phyloP scores from a whole-genome alignment of 768 basidiomycete genomes.

The Collybia mongolica region DNA sequence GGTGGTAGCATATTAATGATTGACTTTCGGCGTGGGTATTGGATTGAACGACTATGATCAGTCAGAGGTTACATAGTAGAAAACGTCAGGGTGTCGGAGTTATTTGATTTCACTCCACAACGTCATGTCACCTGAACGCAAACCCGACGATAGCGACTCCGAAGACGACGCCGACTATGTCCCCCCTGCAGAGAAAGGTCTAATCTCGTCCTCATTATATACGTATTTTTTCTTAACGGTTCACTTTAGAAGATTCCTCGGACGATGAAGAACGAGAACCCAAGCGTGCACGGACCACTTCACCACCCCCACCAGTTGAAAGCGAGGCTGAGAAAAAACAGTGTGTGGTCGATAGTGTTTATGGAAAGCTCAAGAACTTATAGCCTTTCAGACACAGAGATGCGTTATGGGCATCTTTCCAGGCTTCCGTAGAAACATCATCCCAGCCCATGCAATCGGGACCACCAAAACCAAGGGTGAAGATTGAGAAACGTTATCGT shows the following conservation, averaged over 20 bases:
- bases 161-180: constrained; percentile 74
- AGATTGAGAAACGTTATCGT: constrained; percentile 65
- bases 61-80: not conserved
- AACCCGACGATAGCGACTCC: constrained; percentile 45
- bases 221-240: not conserved
- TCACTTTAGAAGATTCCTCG: constrained; percentile 31
- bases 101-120: not conserved
- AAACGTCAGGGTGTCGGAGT: not conserved
- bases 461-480: constrained; percentile 45
- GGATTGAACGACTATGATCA: no score
- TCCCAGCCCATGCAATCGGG: constrained; percentile 15
- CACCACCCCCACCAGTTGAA: constrained; percentile 23
- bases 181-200: constrained; percentile 47
- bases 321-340: constrained; percentile 44
- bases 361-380: constrained; percentile 4
- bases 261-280: constrained; percentile 30
- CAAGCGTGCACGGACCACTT: constrained; percentile 30
- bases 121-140: constrained; percentile 10
- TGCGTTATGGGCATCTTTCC: constrained; percentile 66
- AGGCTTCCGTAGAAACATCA: constrained; percentile 51
- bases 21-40: no score
- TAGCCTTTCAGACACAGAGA: constrained; percentile 49
- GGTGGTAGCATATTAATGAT: no score
- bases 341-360: constrained; percentile 23
- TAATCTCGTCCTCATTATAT: not conserved